Percentiles rank a stretch among this genome's conserved stretches.
Evolutionary conservation across 306 rosid species (phyloP).

Genomic region (Vachellia collinsii): DNA sequence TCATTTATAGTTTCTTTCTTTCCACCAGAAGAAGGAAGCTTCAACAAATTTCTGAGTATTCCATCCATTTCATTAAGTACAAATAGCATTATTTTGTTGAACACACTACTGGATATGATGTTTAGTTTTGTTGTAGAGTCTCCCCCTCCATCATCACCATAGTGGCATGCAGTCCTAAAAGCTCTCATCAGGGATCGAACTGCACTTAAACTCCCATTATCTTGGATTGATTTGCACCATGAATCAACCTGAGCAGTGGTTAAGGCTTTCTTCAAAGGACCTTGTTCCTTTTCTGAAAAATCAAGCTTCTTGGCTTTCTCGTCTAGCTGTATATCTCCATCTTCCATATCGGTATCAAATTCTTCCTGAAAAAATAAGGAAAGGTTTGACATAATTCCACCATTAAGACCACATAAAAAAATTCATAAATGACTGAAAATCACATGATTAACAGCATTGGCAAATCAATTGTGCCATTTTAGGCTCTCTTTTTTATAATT

Average conservation of each 20-base stretch:
- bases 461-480: not conserved
- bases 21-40: conserved; percentile 85
- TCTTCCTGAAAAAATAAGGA: conserved; percentile 60
- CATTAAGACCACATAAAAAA: not conserved
- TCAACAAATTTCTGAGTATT: conserved; percentile 72
- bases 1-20: conserved; percentile 72
- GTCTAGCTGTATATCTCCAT: conserved; percentile 45
- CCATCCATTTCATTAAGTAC: conserved; percentile 90
- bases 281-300: conserved; percentile 47
- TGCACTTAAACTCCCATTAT: conserved; percentile 65
- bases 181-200: conserved; percentile 77
- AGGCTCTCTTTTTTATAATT: not conserved
- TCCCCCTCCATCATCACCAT: conserved; percentile 79
- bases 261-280: conserved; percentile 54
- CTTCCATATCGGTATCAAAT: conserved; percentile 57
- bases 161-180: conserved; percentile 89
- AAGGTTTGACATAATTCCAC: conserved; percentile 21
- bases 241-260: conserved; percentile 78
- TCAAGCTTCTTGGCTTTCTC: conserved; percentile 41
- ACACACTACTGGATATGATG: conserved; percentile 80
- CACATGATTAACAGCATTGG: not conserved
- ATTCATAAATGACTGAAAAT: not conserved
- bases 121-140: conserved; percentile 60
- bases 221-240: conserved; percentile 66
- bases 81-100: conserved; percentile 85